Percentiles rank a stretch among this genome's conserved stretches.
Conservation (phyloP, 2,329 filamentous ascomycete genomes). For the Hypoxylon sp. region DNA sequence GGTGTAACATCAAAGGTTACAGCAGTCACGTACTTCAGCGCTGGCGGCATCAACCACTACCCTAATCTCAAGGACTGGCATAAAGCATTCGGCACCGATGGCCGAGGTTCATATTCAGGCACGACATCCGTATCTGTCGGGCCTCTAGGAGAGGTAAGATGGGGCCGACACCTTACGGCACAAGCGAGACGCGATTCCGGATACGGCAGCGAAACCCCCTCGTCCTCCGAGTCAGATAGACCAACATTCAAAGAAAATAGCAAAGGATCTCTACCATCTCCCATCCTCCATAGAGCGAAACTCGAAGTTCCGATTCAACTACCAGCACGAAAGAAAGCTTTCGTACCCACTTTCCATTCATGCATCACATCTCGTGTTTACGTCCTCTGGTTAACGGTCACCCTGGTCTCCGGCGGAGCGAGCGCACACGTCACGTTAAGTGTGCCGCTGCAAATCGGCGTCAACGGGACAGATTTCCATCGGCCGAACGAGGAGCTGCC, state of each 20-base stretch:
- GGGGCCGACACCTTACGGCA: constrained; percentile 58
- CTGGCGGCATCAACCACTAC: constrained; percentile 61
- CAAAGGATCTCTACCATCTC: constrained; percentile 42
- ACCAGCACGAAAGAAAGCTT: constrained; percentile 64
- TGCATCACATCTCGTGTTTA: constrained; percentile 72
- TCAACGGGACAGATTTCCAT: constrained; percentile 51
- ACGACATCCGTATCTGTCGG: constrained; percentile 60
- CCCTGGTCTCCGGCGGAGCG: constrained; percentile 58
- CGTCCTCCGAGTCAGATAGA: constrained; percentile 56
- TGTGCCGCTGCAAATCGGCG: constrained; percentile 67
- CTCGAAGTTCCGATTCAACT: constrained; percentile 66
- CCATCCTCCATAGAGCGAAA: constrained; percentile 59
- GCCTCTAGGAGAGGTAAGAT: constrained; percentile 57
- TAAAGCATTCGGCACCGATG: constrained; percentile 57
- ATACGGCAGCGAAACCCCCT: constrained; percentile 62
- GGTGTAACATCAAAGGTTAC: constrained; percentile 66
- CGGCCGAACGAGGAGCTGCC: constrained; percentile 47
- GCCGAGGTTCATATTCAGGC: constrained; percentile 63
- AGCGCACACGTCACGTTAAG: constrained; percentile 62
- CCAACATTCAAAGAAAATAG: constrained; percentile 36
- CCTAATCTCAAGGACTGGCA: constrained; percentile 67
- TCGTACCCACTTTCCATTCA: constrained; percentile 71
- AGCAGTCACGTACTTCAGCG: constrained; percentile 68
- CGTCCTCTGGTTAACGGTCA: constrained; percentile 63
- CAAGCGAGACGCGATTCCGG: constrained; percentile 66